A percentile compares a stretch with the other conserved stretches of the same genome.
Conservation (phyloP, 1,284 basidiomycete species). For the Microstroma glucosiphilum region DNA sequence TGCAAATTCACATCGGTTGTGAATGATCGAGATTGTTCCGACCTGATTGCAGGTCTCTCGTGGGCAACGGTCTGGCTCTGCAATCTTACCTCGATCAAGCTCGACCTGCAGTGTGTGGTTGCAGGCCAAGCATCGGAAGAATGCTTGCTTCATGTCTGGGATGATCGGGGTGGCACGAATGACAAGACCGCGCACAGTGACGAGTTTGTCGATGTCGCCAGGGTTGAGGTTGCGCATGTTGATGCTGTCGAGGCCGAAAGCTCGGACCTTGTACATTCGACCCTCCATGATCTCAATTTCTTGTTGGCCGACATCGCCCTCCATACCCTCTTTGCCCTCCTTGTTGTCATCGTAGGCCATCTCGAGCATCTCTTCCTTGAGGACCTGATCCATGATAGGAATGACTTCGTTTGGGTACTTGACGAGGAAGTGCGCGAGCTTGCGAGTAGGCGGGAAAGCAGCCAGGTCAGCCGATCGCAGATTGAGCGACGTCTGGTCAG, state of each 20-base stretch:
- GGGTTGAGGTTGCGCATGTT: conserved; percentile 51
- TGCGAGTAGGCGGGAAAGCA: conserved; percentile 76
- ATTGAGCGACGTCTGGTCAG: conserved; percentile 79
- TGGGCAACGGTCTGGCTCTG: conserved; percentile 83
- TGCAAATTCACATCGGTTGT: conserved; percentile 92
- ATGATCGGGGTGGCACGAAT: conserved; percentile 96
- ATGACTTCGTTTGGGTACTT: conserved; percentile 96
- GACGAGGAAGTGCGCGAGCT: conserved; percentile 61
- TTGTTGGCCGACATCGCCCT: conserved; percentile 60
- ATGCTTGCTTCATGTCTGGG: conserved; percentile 94
- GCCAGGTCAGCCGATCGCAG: conserved; percentile 82
- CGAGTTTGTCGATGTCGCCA: conserved; percentile 60
- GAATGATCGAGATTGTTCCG: conserved; percentile 87
- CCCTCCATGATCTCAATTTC: conserved; percentile 45
- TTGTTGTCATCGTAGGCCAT: conserved; percentile 63
- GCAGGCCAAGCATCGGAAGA: conserved; percentile 95
- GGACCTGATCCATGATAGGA: conserved; percentile 90
- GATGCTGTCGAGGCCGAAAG: conserved; percentile 68
- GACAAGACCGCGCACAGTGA: conserved; percentile 90
- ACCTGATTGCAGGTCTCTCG: conserved; percentile 80
- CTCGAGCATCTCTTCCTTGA: conserved; percentile 64
- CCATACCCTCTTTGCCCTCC: conserved; percentile 62
- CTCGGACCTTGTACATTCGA: conserved; percentile 81
- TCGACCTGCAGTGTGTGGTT: conserved; percentile 89
- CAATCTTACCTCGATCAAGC: conserved; percentile 91